Conservation (phyloP, 2,329 filamentous ascomycete species). For the Xylariaceae sp. region DNA sequence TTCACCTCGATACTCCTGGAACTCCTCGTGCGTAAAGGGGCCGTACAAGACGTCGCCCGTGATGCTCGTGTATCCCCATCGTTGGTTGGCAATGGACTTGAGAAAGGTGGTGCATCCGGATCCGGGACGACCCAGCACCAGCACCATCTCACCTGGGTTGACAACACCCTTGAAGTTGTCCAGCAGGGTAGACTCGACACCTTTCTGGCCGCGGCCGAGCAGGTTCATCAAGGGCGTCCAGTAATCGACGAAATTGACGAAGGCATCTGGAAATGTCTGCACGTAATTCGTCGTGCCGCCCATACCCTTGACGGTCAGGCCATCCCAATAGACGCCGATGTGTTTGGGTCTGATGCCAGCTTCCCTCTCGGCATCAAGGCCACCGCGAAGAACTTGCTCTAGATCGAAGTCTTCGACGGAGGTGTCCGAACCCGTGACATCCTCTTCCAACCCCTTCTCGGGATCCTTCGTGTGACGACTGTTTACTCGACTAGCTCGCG, state of each 20-base stretch:
- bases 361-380: slow-evolving; percentile 63
- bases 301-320: slow-evolving; percentile 68
- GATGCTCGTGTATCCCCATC: slow-evolving; percentile 50
- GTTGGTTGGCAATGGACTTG: slow-evolving; percentile 63
- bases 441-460: slow-evolving; percentile 48
- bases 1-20: slow-evolving; percentile 72
- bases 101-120: slow-evolving; percentile 66
- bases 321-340: slow-evolving; percentile 75
- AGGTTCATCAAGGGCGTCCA: slow-evolving; percentile 58
- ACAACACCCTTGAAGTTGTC: slow-evolving; percentile 65
- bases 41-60: slow-evolving; percentile 71
- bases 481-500: slow-evolving; percentile 43
- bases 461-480: slow-evolving; percentile 44
- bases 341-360: slow-evolving; percentile 78
- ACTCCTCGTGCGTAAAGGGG: slow-evolving; percentile 64
- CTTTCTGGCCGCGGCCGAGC: slow-evolving; percentile 62
- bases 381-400: slow-evolving; percentile 66
- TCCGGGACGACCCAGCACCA: slow-evolving; percentile 74
- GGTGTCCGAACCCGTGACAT: slow-evolving; percentile 40
- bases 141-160: slow-evolving; percentile 81
- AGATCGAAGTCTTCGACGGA: slow-evolving; percentile 65
- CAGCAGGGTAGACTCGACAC: slow-evolving; percentile 66
- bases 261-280: slow-evolving; percentile 70
- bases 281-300: slow-evolving; percentile 69
- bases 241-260: slow-evolving; percentile 71